Base-by-base conservation (phyloP, 371 early-diverging fungal species). In the Mortierella sp. region DNA sequence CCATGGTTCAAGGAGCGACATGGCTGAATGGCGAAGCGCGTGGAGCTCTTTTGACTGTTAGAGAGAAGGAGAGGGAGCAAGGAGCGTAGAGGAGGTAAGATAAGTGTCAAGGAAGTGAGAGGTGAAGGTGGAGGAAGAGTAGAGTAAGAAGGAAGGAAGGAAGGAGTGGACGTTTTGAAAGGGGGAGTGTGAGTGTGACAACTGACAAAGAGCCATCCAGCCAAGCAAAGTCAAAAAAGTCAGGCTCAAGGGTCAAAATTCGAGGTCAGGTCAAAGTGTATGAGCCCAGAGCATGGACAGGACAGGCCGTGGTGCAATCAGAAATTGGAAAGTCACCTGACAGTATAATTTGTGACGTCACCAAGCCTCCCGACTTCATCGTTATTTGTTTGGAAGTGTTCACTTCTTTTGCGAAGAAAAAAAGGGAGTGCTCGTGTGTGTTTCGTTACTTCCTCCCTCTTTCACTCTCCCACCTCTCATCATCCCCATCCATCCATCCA, bases 391-490 rank as follows among this genome's bases (percentile, higher is more conserved):
- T 39, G 39, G 19, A 14, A n/a, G 16, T n/a, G 29, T 45, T 6
- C 73, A 45, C 24, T 6, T 29, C 14, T 16, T 61, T n/a, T 19
- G 52, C n/a, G 50, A 37, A 50, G 47, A 39, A 24, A 67, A 67
- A 48, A 45, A 43, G 6, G 26, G n/a, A 41, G 66, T 45, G 4
- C 31, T 45, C 34, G 24, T 31, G 45, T 34, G 40, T 64, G 39
- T 63, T 44, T 45, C 45, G 4, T 39, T 55, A 71, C 65, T 50
- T 64, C 37, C 39, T 16, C 71, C 45, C 69, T 61, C 47, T n/a
- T 13, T 61, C 61, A 37, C 61, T 34, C 37, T 16, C 29, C 19
- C 5, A 19, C 9, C 58, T 58, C 58, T 22, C 48, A 6, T 22
- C 48, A 48, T 22, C 48, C 2, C 22, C n/a, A 4, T 22, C 48